Evolutionary conservation across 2,329 filamentous ascomycete species (phyloP), one percentile per base, ranked within the genome.

Genomic region (Gremmenia infestans): DNA sequence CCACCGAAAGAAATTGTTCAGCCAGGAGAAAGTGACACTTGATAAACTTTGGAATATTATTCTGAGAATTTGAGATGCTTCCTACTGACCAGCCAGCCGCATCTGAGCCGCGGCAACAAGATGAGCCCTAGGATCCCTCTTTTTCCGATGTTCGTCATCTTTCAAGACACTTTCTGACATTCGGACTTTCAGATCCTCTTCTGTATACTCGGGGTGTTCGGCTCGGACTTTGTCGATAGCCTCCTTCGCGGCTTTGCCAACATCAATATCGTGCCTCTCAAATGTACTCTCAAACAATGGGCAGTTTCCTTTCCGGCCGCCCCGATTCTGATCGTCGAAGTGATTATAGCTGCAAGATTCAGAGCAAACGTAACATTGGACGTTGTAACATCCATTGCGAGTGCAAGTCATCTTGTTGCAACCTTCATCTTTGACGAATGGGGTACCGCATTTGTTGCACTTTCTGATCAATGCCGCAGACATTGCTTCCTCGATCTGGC

Each of bases 391-490:
- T 1, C 72, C 72, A 42, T 66, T 50, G n/a, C 79, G 78, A 0
- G 81, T 75, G 69, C 91, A 96, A 0, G 71, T 78, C 81, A 96
- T 89, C 72, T 92, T 92, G 73, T 95, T 95, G 74, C 91, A 96
- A 2, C 91, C 91, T 35, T 75, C 70, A 37, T 86, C 81, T 68
- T 95, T 96, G 69, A 95, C 80, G 64, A 93, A 94, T 0, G 85
- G 83, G 2, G 61, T 67, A 70, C 66, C 66, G 74, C 81, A 85
- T 61, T 79, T 78, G 63, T 89, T 90, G 76, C 91, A 96, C 28
- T 76, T 83, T 19, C 91, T 81, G 53, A 95, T 87, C 62, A 95
- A 66, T 1, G 91, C 91, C 15, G 81, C 79, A 2, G 88, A 90
- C 87, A 92, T 93, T 19, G 89, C 90, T 69, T 96, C 90, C 70